Conservation (phyloP, 2,329 filamentous ascomycete genomes). For the Pyrenophora tritici-repentis region DNA sequence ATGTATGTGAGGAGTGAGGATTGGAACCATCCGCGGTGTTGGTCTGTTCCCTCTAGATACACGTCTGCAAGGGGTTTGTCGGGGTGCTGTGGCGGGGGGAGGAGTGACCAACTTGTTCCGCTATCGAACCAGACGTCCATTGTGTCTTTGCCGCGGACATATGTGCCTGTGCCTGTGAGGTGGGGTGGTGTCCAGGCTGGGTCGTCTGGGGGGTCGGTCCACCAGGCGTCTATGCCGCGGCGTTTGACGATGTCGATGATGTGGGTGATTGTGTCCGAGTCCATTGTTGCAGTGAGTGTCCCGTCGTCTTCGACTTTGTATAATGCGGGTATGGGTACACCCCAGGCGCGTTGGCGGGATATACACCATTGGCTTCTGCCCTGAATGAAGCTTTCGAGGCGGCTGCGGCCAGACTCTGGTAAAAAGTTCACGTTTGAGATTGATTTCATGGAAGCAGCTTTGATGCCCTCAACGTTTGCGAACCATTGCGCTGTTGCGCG, state of each 20-base stretch:
- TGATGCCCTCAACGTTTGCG: slow-evolving; percentile 85
- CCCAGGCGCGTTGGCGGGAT: slow-evolving; percentile 93
- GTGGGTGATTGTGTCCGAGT: slow-evolving; percentile 77
- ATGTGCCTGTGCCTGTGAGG: slow-evolving; percentile 61
- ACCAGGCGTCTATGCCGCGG: slow-evolving; percentile 91
- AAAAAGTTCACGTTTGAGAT: slow-evolving; percentile 77
- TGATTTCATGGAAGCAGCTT: slow-evolving; percentile 70
- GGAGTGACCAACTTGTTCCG: slow-evolving; percentile 82
- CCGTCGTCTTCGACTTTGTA: slow-evolving; percentile 71
- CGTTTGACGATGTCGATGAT: slow-evolving; percentile 78
- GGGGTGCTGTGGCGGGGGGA: slow-evolving; percentile 24
- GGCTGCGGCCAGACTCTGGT: slow-evolving; percentile 71
- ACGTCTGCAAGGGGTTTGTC: slow-evolving; percentile 69
- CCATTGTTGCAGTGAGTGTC: slow-evolving; percentile 74
- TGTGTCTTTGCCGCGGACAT: slow-evolving; percentile 82
- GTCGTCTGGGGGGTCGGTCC: slow-evolving; percentile 79
- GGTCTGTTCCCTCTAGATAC: slow-evolving; percentile 92
- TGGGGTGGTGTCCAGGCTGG: slow-evolving; percentile 74
- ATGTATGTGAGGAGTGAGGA: slow-evolving; percentile 89
- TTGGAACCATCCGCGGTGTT: slow-evolving; percentile 98
- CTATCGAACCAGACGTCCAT: slow-evolving; percentile 99
- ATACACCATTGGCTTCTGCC: slow-evolving; percentile 97
- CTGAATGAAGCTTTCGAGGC: slow-evolving; percentile 83
- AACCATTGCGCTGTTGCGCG: slow-evolving; percentile 98
- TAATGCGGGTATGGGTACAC: slow-evolving; percentile 90